These are phyloP conservation scores for Teratosphaeria nubilosa DNA, from an alignment of 2,329 filamentous ascomycete genomes.

Conservation along the genomic window DNA sequence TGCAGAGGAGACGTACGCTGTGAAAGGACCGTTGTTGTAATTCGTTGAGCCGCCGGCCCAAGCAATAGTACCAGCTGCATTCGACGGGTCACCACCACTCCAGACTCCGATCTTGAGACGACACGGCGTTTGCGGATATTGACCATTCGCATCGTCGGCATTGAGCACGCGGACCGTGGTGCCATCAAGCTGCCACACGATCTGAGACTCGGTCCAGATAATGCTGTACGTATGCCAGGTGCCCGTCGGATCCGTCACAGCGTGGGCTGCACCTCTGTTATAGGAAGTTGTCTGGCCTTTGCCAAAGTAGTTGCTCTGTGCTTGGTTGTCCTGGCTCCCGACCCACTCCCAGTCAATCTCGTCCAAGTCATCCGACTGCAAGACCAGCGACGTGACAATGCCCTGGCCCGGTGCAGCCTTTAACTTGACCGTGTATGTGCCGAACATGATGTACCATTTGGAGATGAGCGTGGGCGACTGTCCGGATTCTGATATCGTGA, in stretches of 20 bases:
- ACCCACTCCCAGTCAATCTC: constrained; percentile 98
- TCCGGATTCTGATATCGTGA: constrained; percentile 67
- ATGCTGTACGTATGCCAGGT: constrained; percentile 78
- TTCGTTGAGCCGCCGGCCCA: constrained; percentile 85
- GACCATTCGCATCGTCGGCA: constrained; percentile 56
- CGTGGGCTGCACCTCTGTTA: constrained; percentile 76
- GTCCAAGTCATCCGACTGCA: constrained; percentile 85
- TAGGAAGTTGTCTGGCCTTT: constrained; percentile 80
- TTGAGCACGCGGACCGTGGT: constrained; percentile 66
- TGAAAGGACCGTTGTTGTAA: constrained; percentile 73
- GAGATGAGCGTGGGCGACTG: constrained; percentile 80
- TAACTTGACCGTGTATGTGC: constrained; percentile 74
- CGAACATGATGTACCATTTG: constrained; percentile 99
- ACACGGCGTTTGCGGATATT: constrained; percentile 95
- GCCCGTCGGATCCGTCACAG: constrained; percentile 56
- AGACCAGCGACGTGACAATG: constrained; percentile 84
- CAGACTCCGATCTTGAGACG: constrained; percentile 85
- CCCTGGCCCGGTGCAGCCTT: constrained; percentile 80
- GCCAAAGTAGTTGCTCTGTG: constrained; percentile 97
- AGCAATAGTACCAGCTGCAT: constrained; percentile 69
- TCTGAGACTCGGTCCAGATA: constrained; percentile 79
- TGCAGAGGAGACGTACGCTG: constrained; percentile 71
- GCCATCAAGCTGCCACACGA: constrained; percentile 79
- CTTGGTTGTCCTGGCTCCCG: constrained; percentile 61
- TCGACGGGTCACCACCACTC: constrained; percentile 79